Base-by-base conservation (phyloP, 2,329 filamentous ascomycete species). In the Ophiocordyceps robertsii region DNA sequence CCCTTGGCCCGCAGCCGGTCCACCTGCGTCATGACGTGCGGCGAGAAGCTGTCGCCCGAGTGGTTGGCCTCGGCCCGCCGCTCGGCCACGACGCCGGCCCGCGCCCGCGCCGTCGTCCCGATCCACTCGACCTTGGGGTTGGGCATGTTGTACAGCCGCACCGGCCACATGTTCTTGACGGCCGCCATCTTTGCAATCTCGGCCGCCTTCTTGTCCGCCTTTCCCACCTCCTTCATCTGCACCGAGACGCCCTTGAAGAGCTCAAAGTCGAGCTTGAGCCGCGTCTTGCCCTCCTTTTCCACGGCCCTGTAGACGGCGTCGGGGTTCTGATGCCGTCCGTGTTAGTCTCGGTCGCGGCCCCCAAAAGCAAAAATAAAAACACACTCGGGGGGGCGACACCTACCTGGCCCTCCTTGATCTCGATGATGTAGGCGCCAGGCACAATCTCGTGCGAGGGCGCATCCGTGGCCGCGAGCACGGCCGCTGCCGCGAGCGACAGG, bases 1-100 rank as follows among this genome's bases (percentile, higher is more conserved):
- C 70, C 71, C 44, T 67, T 55, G 12, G 64, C 66, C 29, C 63
- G 63, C 32, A 77, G 60, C 62, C 69, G 67, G 53, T 73, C 67
- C 16, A 77, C 66, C 56, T 75, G 72, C 2, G 71, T 74, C 70
- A 74, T 73, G 46, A 71, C 51, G 41, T 77, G 73, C 2, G 72
- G 65, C n/a, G 64, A 59, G 45, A 68, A 71, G 0, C 56, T 62
- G 44, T 70, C 66, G 0, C n/a, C 38, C 6, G 33, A 27, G 6
- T 47, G 43, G 10, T 56, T 49, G 14, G 44, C 51, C 9, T 47
- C 48, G 13, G 45, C 40, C 3, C 49, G 44, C 6, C 42, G 45
- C 6, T 46, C 47, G 29, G 31, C 37, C 21, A 38, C 33, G 8
- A 53, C 47, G 21, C 51, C 49, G 38, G 47, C 46, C 43, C 56